Conservation (phyloP, 768 basidiomycete species). For the Kockovaella imperatae region DNA sequence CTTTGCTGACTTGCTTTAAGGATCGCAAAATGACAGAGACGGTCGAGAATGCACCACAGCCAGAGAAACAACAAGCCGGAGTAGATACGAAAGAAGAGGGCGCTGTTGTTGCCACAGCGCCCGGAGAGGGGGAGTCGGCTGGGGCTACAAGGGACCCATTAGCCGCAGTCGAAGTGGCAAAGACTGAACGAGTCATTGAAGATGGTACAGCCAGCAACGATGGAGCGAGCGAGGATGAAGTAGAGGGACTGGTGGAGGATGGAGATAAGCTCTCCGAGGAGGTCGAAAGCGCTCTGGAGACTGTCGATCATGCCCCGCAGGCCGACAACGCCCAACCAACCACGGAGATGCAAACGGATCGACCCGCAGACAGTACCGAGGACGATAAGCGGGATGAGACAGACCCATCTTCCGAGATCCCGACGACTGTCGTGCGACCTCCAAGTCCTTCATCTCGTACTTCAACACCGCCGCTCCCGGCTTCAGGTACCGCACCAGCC, state of each 20-base stretch:
- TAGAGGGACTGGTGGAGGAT: constrained; percentile 5
- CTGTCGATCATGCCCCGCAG: neutral
- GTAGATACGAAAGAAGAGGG: too few relatives aligned
- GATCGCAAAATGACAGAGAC: too few relatives aligned
- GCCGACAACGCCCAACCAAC: neutral
- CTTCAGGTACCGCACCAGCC: constrained; percentile 8
- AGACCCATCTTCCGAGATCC: constrained; percentile 4
- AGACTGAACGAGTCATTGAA: neutral
- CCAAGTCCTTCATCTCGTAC: constrained; percentile 31
- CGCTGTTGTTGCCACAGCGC: too few relatives aligned
- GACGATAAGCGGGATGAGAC: neutral
- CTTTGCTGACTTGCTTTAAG: too few relatives aligned
- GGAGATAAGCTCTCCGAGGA: neutral
- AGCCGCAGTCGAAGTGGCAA: too few relatives aligned
- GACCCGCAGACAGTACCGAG: neutral
- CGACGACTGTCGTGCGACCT: constrained; percentile 9
- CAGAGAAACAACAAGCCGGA: too few relatives aligned
- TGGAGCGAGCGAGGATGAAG: constrained; percentile 8
- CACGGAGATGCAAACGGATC: neutral
- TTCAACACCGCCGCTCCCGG: constrained; percentile 30
- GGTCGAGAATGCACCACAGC: too few relatives aligned
- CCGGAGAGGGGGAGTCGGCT: too few relatives aligned
- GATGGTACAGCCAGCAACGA: neutral
- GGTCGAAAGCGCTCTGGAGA: neutral
- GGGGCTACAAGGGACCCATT: too few relatives aligned